Percentiles rank a stretch among this genome's conserved stretches.
phyloP scores from a whole-genome alignment of 495 filamentous ascomycete species.

The Tuber umbilicatum region DNA sequence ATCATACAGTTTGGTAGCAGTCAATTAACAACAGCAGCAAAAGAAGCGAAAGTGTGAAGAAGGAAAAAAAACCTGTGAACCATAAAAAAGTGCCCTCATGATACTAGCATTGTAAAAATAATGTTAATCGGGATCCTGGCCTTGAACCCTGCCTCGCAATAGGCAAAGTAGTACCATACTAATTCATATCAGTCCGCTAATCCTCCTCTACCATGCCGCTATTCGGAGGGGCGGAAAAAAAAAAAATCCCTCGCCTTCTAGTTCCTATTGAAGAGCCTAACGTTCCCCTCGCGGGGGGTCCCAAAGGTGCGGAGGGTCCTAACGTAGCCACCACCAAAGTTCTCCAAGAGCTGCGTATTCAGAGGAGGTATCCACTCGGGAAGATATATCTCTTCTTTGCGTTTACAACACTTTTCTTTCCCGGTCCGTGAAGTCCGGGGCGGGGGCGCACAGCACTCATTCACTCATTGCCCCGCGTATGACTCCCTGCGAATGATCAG shows the following conservation, averaged over 20 bases:
- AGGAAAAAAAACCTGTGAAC: not conserved
- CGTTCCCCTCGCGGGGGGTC: slow-evolving; percentile 54
- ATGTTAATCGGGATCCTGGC: slow-evolving; percentile 65
- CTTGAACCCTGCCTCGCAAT: slow-evolving; percentile 65
- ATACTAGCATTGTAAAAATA: slow-evolving; percentile 62
- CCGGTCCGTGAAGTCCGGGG: not conserved
- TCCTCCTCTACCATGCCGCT: no score
- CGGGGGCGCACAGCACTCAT: slow-evolving; percentile 12
- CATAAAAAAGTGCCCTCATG: slow-evolving; percentile 59
- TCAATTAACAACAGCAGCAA: not conserved
- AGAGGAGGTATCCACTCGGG: slow-evolving; percentile 65
- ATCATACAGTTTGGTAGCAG: not conserved
- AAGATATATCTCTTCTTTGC: slow-evolving; percentile 59
- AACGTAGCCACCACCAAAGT: slow-evolving; percentile 65
- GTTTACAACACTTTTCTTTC: not conserved
- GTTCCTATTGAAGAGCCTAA: slow-evolving; percentile 60
- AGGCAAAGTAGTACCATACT: slow-evolving; percentile 67
- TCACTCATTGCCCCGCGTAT: slow-evolving; percentile 45
- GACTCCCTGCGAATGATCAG: slow-evolving; percentile 28
- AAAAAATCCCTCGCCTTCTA: slow-evolving; percentile 51
- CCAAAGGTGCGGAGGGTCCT: slow-evolving; percentile 58
- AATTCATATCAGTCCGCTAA: not conserved
- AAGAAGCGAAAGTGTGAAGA: not conserved
- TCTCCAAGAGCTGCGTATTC: slow-evolving; percentile 57
- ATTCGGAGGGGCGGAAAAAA: not conserved